phyloP scores from a whole-genome alignment of 768 basidiomycete species.

The Boletus fagicola region DNA sequence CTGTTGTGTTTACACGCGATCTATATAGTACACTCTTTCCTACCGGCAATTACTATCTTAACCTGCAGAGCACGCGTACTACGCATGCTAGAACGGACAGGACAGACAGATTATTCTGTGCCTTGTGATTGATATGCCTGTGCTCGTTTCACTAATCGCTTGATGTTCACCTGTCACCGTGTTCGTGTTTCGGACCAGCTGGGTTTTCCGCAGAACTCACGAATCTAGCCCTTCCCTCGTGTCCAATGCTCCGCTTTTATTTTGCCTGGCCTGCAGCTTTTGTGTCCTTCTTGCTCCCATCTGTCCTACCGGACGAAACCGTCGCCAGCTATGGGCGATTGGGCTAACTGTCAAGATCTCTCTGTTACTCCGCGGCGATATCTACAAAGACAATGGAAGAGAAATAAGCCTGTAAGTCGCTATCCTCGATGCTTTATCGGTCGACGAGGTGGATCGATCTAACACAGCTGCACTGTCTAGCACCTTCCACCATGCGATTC shows the following conservation, averaged over 20 bases:
- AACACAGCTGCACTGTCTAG: constrained; percentile 27
- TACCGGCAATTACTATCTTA: constrained; percentile 6
- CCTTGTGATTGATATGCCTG: constrained; percentile 23
- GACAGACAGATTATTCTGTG: constrained; percentile 10
- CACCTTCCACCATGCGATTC: constrained; percentile 46
- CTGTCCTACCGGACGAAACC: neutral
- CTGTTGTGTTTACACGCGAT: constrained; percentile 11
- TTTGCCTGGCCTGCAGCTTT: constrained; percentile 9
- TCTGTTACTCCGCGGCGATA: constrained; percentile 32
- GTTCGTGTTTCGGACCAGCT: constrained; percentile 28
- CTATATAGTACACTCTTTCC: constrained; percentile 1
- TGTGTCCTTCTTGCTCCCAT: constrained; percentile 7
- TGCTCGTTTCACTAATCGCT: constrained; percentile 16
- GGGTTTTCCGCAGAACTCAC: constrained; percentile 21
- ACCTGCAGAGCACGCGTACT: constrained; percentile 24
- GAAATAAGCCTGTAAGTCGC: constrained; percentile 38
- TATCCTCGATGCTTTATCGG: constrained; percentile 9
- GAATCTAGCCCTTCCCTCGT: constrained; percentile 32
- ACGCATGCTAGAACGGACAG: constrained; percentile 26
- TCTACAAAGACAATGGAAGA: constrained; percentile 42
- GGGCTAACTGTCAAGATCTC: constrained; percentile 16
- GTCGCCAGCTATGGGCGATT: constrained; percentile 16
- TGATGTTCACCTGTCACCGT: constrained; percentile 16
- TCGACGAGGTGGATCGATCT: constrained; percentile 12
- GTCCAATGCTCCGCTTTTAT: constrained; percentile 26